Evolutionary conservation across 2,329 filamentous ascomycete species (phyloP), one percentile per base, ranked within the genome.

Genomic region (Clarireedia sp.): DNA sequence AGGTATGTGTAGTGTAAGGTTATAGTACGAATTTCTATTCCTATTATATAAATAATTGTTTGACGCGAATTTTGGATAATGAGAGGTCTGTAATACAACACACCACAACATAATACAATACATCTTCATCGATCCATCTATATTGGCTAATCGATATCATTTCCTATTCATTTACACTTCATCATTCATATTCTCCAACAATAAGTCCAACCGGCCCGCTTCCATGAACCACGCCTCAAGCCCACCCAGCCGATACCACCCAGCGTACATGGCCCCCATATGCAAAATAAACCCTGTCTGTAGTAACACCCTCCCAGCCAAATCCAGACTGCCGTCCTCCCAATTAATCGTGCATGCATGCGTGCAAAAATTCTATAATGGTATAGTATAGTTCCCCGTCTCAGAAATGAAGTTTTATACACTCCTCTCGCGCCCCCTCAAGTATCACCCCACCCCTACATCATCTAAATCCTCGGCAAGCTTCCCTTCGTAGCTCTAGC

Each of bases 401-500:
- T 41, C n/a, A 40, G 23, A 41, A 53, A 54, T 47, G 26, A 48
- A 54, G 41, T 7, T 21, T 41, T 43, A 8, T 47, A 56, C 37
- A 45, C 43, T 41, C 43, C 40, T 21, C 24, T 9, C 38, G 36
- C n/a, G 36, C 21, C 49, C n/a, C 49, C 10, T 24, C n/a, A n/a
- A n/a, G 19, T 29, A 33, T 33, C 29, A 41, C 29, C 40, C 37
- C 21, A 23, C 14, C 37, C 29, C 12, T 33, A 14, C 37, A 4
- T 44, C 19, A 21, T 57, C 46, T 60, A 67, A 55, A 67, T 67
- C 48, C 64, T 55, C 19, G 63, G 58, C 54, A 61, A 24, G 24
- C 60, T 47, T 10, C 64, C 67, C 65, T 75, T 77, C 54, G 62
- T 61, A 0, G 66, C 74, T 50, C 72, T 70, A 16, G 74, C 75